Percentiles rank a stretch among this genome's conserved stretches.
These are phyloP conservation scores for Fusarium transvaalense DNA, from an alignment of 2,329 filamentous ascomycete species.

Conservation along the genomic window DNA sequence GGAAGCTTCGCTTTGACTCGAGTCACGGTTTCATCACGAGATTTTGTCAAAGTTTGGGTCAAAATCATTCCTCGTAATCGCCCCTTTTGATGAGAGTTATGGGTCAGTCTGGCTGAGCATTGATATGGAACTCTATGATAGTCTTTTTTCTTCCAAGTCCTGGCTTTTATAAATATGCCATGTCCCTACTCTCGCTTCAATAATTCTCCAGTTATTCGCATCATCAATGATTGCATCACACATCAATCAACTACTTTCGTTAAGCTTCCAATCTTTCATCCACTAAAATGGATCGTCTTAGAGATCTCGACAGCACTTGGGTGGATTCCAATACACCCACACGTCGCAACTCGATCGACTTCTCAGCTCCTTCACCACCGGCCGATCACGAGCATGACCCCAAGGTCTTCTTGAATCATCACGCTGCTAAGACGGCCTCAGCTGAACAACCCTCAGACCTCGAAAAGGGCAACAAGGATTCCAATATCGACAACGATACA, in stretches of 20 bases:
- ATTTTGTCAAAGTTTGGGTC: conserved; percentile 31
- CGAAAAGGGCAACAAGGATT: conserved; percentile 21
- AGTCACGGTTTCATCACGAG: conserved; percentile 43
- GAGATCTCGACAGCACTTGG: conserved; percentile 42
- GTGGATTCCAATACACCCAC: conserved; percentile 46
- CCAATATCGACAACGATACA: background rate
- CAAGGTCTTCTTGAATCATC: conserved; percentile 27
- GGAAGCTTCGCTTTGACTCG: conserved; percentile 21
- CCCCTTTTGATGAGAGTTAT: conserved; percentile 34
- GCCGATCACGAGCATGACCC: conserved; percentile 23
- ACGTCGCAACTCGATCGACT: conserved; percentile 42
- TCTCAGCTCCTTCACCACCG: conserved; percentile 16
- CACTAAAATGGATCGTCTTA: conserved; percentile 37
- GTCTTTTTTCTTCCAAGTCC: background rate
- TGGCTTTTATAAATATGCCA: conserved; percentile 28
- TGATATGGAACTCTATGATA: background rate
- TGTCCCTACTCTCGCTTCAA: background rate
- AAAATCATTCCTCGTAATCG: conserved; percentile 40
- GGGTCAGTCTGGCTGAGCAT: conserved; percentile 13
- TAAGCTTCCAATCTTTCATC: background rate
- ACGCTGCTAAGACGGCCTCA: conserved; percentile 2
- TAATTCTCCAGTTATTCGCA: background rate
- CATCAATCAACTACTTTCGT: conserved; percentile 19
- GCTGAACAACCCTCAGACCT: conserved; percentile 18
- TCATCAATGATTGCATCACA: conserved; percentile 15